Evolutionary conservation across 108 stramenopile genomes (phyloP), one percentile per base, ranked within the genome.

Genomic region (Cyclotella cryptica): DNA sequence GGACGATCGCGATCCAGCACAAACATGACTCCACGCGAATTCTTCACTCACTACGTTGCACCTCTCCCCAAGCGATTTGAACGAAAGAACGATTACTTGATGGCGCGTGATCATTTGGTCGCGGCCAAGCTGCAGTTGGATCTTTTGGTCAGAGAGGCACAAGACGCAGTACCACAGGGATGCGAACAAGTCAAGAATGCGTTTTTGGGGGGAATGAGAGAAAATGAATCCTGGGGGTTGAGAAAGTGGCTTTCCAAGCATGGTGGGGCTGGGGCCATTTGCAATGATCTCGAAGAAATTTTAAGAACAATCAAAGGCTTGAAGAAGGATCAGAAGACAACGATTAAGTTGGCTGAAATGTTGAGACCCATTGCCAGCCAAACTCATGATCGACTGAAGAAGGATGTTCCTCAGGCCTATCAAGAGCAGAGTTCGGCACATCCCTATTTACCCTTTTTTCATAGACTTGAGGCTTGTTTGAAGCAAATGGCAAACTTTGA

Each of bases 381-480:
- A 59, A 86, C 90, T 2, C 69, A 88, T 26, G 86, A 86, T 17
- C 63, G 87, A 63, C 58, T 95, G 49, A 92, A 88, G 74, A 82
- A 76, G 30, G 94, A 92, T 61, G 88, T 95, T n/a, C 94, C 94
- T 5, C 65, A 84, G 40, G 92, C 94, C 18, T 95, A 95, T 75
- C 94, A 95, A 75, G 94, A 93, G 70, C 78, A 81, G 18, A 91
- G 90, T 58, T 72, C 89, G 26, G 94, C 94, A 0, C 94, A 95
- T 88, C 94, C 94, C 19, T 95, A 95, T 55, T 81, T 95, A 26
- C 94, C 94, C 15, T 95, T 95, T 71, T 95, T 93, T 72, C 94
- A 95, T 80, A 76, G 94, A 26, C 78, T 95, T 14, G 94, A 95
- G 66, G 72, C 81, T 8, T 92, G 90, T 51, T 70, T 93, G 74